These are phyloP conservation scores for Alloteropsis semialata DNA, from an alignment of 176 grass and related monocot genomes.

Conservation along the genomic window DNA sequence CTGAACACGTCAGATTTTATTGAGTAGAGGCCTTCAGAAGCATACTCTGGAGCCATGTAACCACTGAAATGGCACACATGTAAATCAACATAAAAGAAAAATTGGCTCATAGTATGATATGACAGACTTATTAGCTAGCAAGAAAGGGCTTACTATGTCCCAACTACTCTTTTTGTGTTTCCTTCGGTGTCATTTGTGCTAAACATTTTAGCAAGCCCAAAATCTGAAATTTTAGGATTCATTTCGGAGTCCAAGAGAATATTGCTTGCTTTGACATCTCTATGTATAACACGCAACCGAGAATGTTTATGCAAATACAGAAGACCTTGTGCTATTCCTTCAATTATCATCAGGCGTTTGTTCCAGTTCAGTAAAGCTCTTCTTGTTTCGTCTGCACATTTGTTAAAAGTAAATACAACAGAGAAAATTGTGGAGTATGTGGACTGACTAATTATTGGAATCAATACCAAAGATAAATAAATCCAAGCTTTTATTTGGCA, in stretches of 20 bases:
- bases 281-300: constrained; percentile 36
- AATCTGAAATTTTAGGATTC: constrained; percentile 57
- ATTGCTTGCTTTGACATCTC: constrained; percentile 55
- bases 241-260: constrained; percentile 38
- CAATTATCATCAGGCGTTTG: constrained; percentile 17
- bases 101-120: too few relatives aligned
- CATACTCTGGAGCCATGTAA: too few relatives aligned
- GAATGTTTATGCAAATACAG: constrained; percentile 52
- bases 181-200: constrained; percentile 12
- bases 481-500: constrained; percentile 54
- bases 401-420: background rate
- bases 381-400: constrained; percentile 3
- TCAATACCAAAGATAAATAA: constrained; percentile 33
- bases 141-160: constrained; percentile 17
- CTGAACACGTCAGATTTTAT: background rate
- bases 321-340: constrained; percentile 45
- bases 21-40: background rate
- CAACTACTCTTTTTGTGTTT: constrained; percentile 32
- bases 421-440: background rate
- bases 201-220: constrained; percentile 41
- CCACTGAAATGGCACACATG: background rate
- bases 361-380: constrained; percentile 16
- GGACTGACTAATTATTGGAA: background rate
- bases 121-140: too few relatives aligned
- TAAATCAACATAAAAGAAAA: too few relatives aligned